Evolutionary conservation across 2,329 filamentous ascomycete species (phyloP), one percentile per base, ranked within the genome.

Genomic region (Aureobasidium sp.): DNA sequence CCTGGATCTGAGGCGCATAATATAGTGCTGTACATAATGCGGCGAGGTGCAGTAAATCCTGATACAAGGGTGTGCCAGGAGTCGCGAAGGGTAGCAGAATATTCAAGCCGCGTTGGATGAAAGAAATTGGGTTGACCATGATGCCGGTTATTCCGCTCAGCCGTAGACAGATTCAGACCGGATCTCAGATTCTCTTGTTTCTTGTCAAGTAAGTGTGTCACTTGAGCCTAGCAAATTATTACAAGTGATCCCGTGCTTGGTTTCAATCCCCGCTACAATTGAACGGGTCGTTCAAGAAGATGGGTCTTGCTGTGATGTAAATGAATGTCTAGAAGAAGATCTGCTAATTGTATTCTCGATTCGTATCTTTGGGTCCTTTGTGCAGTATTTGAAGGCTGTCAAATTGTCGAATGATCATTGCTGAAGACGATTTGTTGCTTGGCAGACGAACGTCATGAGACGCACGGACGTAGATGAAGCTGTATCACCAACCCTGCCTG

Each of bases 41-140:
- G 26, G 70, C 70, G 3, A 79, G 75, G 67, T 80, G 78, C 0
- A 79, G 63, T 12, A 80, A 68, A 63, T 81, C 79, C 67, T 80
- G 78, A 0, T 73, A 39, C 5, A 81, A 66, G 5, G 79, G 79
- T 32, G 78, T 80, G 5, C 73, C 72, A 1, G 76, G 74, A 20
- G 76, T 75, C 42, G 79, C 78, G 67, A 81, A 81, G 0, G 79
- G 79, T 3, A 81, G 69, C 13, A 80, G 71, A 63, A 70, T 67
- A 65, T 80, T 80, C 20, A 80, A 32, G 17, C 57, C 57, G 23
- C 57, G 46, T 17, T 60, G 57, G 12, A 60, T 39, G 9, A 51
- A 34, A 23, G 44, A 50, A 8, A 51, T 34, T 2, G 46, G 57
- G 23, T 51, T 60, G 26, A 60, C 46, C 57, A 60, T 60, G 8